Percentiles rank a stretch among this genome's conserved stretches.
Conservation (phyloP, 2,329 filamentous ascomycete genomes). For the Epichloe gansuensis region DNA sequence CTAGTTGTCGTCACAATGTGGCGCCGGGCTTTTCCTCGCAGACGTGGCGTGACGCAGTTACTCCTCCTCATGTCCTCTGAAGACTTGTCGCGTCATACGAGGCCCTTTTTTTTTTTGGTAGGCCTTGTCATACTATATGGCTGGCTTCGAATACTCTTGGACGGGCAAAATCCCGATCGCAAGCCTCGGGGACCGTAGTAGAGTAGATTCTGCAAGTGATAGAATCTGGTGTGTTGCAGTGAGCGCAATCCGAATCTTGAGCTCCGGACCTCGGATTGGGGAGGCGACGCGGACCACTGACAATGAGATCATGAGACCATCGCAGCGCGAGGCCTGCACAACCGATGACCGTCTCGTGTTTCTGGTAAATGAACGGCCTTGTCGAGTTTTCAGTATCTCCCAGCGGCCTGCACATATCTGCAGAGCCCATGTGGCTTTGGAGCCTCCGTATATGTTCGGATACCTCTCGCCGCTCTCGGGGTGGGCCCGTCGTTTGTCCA, state of each 20-base stretch:
- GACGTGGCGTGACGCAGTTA: background rate
- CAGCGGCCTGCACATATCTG: background rate
- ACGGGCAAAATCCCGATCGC: too few relatives aligned
- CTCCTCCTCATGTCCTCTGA: background rate
- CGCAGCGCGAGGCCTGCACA: too few relatives aligned
- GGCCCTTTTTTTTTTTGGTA: background rate
- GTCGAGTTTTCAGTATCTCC: background rate
- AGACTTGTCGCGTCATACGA: background rate
- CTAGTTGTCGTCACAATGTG: background rate
- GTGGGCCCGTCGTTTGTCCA: too few relatives aligned
- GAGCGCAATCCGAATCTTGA: background rate
- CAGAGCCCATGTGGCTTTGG: background rate
- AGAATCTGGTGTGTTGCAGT: background rate
- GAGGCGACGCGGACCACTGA: too few relatives aligned
- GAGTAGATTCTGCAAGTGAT: background rate
- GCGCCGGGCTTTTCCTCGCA: background rate
- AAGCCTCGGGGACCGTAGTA: too few relatives aligned
- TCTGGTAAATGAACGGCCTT: too few relatives aligned
- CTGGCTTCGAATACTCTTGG: background rate
- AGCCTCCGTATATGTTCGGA: background rate
- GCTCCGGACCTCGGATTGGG: background rate
- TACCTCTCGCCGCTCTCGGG: background rate
- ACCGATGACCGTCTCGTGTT: too few relatives aligned
- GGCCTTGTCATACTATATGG: too few relatives aligned
- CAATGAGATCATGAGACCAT: too few relatives aligned